These are phyloP conservation scores for Naganishia friedmannii DNA, from an alignment of 768 basidiomycete species.

Conservation along the genomic window DNA sequence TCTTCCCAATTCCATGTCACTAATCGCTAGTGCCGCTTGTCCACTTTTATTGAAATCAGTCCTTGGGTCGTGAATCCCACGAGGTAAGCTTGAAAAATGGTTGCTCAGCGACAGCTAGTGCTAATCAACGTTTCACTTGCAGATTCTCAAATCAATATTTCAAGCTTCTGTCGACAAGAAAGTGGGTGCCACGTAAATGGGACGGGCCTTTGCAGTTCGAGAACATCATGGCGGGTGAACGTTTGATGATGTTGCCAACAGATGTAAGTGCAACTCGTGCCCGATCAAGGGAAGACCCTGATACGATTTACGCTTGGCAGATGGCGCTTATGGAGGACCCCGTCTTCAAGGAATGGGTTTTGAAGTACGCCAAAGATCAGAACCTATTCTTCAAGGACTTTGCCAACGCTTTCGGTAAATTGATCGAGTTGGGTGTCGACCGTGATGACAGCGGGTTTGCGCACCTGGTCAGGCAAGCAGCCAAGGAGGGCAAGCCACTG, in stretches of 20 bases:
- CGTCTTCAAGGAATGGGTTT: conserved; percentile 48
- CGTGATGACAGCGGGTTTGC: conserved; percentile 51
- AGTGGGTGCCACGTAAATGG: conserved; percentile 51
- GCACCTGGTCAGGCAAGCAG: conserved; percentile 47
- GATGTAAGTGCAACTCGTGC: conserved; percentile 39
- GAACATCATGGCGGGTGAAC: conserved; percentile 47
- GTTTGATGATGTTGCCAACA: conserved; percentile 53
- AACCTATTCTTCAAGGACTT: conserved; percentile 51
- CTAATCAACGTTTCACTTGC: too few relatives aligned
- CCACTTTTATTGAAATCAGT: conserved; percentile 9
- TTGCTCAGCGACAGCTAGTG: not conserved
- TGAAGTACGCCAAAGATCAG: conserved; percentile 51
- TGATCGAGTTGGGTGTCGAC: conserved; percentile 53
- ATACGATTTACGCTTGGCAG: conserved; percentile 20
- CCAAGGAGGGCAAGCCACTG: conserved; percentile 47
- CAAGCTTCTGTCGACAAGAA: conserved; percentile 46
- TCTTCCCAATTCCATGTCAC: conserved; percentile 24
- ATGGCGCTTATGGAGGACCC: conserved; percentile 51
- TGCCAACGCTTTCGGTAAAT: conserved; percentile 48
- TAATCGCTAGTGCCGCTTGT: not conserved
- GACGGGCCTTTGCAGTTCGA: conserved; percentile 53
- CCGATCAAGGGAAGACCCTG: not conserved
- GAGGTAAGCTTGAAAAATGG: conserved; percentile 24
- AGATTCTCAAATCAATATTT: too few relatives aligned
- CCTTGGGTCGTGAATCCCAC: conserved; percentile 53